Percentiles rank a stretch among this genome's conserved stretches.
These are phyloP conservation scores for Alternaria consortialis DNA, from an alignment of 2,329 filamentous ascomycete species.

Conservation along the genomic window DNA sequence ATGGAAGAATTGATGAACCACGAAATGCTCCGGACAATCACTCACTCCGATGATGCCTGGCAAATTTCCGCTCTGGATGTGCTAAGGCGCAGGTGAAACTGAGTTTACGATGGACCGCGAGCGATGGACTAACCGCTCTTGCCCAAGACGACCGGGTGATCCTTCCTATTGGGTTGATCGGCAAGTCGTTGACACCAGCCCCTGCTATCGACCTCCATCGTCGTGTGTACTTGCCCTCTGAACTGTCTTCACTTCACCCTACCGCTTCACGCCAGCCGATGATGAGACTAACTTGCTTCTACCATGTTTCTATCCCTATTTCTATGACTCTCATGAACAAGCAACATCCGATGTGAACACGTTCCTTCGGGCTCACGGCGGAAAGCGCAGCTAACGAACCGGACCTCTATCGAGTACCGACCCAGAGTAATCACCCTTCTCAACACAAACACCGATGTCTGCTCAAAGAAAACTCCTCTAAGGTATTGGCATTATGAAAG, in stretches of 20 bases:
- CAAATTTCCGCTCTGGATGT: not conserved
- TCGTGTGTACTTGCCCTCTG: not conserved
- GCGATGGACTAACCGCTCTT: conserved; percentile 2
- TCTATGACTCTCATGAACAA: not conserved
- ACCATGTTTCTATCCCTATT: not conserved
- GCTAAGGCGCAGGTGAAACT: not conserved
- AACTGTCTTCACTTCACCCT: not conserved
- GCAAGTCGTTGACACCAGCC: not conserved
- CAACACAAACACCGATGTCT: not conserved
- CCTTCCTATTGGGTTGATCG: conserved; percentile 1
- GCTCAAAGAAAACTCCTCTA: not conserved
- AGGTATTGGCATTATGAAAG: not conserved
- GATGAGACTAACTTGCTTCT: not conserved
- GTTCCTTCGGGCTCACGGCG: not conserved
- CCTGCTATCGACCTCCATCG: conserved; percentile 2
- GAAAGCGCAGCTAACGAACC: not conserved
- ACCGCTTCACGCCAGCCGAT: not conserved
- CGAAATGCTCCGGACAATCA: not conserved
- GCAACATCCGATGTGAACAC: not conserved
- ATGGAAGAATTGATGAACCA: not conserved
- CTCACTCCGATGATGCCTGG: not conserved
- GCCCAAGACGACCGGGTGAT: conserved; percentile 2
- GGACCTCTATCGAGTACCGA: not conserved
- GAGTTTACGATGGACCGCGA: not conserved
- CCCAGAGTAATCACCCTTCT: not conserved